These are phyloP conservation scores for Alternaria postmessia DNA, from an alignment of 2,329 filamentous ascomycete species.

Conservation along the genomic window DNA sequence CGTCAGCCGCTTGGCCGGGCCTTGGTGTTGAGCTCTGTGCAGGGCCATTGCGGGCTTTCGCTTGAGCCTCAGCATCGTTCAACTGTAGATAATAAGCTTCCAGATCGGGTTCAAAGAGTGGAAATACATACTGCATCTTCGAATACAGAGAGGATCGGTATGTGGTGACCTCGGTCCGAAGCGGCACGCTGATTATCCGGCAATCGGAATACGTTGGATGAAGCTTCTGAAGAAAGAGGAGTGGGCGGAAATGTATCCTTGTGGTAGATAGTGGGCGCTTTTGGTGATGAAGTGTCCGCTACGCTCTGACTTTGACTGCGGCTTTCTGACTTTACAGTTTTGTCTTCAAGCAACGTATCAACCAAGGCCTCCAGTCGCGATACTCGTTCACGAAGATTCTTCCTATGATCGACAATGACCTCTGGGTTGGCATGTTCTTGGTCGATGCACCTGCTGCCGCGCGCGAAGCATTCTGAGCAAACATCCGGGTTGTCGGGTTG, in stretches of 20 bases:
- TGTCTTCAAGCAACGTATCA: slow-evolving; percentile 50
- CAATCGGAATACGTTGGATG: slow-evolving; percentile 30
- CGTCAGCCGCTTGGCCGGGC: slow-evolving; percentile 16
- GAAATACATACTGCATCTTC: slow-evolving; percentile 49
- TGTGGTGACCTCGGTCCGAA: slow-evolving; percentile 42
- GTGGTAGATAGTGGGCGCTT: slow-evolving; percentile 29
- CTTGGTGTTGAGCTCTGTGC: slow-evolving; percentile 28
- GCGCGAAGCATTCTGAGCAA: slow-evolving; percentile 57
- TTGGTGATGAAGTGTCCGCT: slow-evolving; percentile 41
- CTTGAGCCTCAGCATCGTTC: slow-evolving; percentile 46
- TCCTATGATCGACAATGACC: slow-evolving; percentile 52
- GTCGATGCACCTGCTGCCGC: slow-evolving; percentile 56
- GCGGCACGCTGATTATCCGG: slow-evolving; percentile 33
- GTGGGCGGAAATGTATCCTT: slow-evolving; percentile 44
- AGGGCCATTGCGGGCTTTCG: slow-evolving; percentile 36
- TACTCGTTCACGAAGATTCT: slow-evolving; percentile 54
- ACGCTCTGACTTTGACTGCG: slow-evolving; percentile 31
- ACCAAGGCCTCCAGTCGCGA: slow-evolving; percentile 53
- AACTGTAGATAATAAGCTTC: slow-evolving; percentile 36
- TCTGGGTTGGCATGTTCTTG: slow-evolving; percentile 55
- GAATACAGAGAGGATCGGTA: slow-evolving; percentile 50
- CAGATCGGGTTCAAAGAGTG: background rate
- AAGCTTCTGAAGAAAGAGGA: slow-evolving; percentile 44
- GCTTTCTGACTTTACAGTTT: slow-evolving; percentile 41
- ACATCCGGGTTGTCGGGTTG: slow-evolving; percentile 48